These are phyloP conservation scores for Hortaea werneckii DNA, from an alignment of 2,329 filamentous ascomycete genomes.

Conservation along the genomic window DNA sequence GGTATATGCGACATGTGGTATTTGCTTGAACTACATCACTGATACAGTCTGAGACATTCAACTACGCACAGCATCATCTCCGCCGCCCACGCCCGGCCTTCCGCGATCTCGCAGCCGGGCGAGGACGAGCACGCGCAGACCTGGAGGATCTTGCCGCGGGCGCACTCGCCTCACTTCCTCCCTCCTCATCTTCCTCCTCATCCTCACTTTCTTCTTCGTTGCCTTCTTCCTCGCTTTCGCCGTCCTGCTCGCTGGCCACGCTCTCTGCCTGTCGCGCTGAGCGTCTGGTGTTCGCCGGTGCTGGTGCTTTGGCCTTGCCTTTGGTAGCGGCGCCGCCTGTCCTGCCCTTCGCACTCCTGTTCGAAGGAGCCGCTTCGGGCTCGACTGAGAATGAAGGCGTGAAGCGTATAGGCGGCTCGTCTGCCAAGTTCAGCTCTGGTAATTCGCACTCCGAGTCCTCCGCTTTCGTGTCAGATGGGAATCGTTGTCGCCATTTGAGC, in stretches of 20 bases:
- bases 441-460: constrained; percentile 16
- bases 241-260: not conserved
- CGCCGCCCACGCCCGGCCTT: too few relatives aligned
- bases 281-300: not conserved
- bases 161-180: constrained; percentile 7
- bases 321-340: not conserved
- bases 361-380: constrained; percentile 1
- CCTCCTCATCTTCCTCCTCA: constrained; percentile 1
- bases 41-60: too few relatives aligned
- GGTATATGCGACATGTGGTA: too few relatives aligned
- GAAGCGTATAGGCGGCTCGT: constrained; percentile 23
- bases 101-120: too few relatives aligned
- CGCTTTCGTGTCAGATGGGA: constrained; percentile 5
- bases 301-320: not conserved
- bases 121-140: too few relatives aligned
- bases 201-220: constrained; percentile 3
- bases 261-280: not conserved
- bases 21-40: too few relatives aligned
- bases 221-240: constrained; percentile 1
- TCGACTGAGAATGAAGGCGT: constrained; percentile 23
- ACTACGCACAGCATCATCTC: too few relatives aligned
- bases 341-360: not conserved
- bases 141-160: constrained; percentile 1
- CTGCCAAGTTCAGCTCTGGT: constrained; percentile 22
- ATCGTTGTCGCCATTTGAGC: constrained; percentile 33